phyloP scores from a whole-genome alignment of 225 moss, liverwort and hornwort species.

The Physcomitrellopsis africana region DNA sequence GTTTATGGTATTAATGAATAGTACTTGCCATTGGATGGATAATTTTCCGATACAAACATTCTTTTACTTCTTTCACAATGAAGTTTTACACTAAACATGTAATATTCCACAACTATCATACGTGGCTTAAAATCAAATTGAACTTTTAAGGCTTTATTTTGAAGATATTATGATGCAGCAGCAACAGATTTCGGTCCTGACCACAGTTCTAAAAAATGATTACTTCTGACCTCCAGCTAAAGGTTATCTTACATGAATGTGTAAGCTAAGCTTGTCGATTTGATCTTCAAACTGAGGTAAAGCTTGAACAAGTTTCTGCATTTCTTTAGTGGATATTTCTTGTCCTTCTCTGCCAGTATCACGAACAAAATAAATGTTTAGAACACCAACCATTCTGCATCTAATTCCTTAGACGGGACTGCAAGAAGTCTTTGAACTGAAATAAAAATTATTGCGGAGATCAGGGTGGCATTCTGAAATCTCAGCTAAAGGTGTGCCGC shows the following conservation, averaged over 20 bases:
- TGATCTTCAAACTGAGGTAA: constrained; percentile 95
- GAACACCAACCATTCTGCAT: constrained; percentile 15
- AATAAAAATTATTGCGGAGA: background rate
- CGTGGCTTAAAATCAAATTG: background rate
- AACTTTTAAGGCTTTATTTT: too few relatives aligned
- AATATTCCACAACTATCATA: constrained; percentile 8
- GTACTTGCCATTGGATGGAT: background rate
- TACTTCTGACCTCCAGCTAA: background rate
- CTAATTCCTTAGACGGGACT: constrained; percentile 14
- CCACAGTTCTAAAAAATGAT: background rate
- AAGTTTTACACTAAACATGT: background rate
- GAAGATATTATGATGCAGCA: too few relatives aligned
- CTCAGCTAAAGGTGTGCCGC: too few relatives aligned
- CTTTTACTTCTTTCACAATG: background rate
- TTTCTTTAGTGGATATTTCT: constrained; percentile 93
- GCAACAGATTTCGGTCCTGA: constrained; percentile 5
- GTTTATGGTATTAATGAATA: background rate
- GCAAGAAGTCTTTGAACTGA: background rate
- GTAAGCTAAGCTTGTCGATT: constrained; percentile 92
- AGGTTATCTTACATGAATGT: constrained; percentile 76
- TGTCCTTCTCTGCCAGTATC: constrained; percentile 69
- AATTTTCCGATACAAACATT: background rate
- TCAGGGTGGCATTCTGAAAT: too few relatives aligned
- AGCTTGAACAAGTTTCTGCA: constrained; percentile 97
- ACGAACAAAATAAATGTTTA: constrained; percentile 7